Evolutionary conservation across 2,329 filamentous ascomycete genomes (phyloP).

Genomic region (Chaetomiaceae sp.): DNA sequence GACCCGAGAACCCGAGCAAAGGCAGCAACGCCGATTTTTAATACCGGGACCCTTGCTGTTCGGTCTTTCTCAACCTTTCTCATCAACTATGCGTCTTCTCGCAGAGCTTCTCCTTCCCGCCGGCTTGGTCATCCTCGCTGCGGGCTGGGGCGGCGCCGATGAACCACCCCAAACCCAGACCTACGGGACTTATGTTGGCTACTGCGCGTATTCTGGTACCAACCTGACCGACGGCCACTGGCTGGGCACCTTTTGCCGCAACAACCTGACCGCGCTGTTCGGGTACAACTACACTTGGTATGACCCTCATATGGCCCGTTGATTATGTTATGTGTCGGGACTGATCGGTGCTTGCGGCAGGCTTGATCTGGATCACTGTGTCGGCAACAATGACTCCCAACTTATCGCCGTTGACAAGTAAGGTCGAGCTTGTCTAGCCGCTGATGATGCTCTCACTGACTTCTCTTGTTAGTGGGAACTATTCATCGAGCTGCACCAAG

Average conservation of each 20-base stretch:
- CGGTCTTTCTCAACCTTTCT: not conserved
- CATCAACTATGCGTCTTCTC: constrained; percentile 1
- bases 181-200: constrained; percentile 31
- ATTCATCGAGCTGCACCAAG: constrained; percentile 22
- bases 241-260: constrained; percentile 39
- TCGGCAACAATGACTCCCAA: constrained; percentile 27
- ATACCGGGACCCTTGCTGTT: no score
- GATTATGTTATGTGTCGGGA: no score
- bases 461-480: constrained; percentile 21
- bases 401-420: constrained; percentile 24
- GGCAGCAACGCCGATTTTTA: not conserved
- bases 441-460: not conserved
- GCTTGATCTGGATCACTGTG: constrained; percentile 34
- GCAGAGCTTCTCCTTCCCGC: not conserved
- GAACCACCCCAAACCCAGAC: constrained; percentile 12
- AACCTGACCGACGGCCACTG: constrained; percentile 29
- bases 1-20: no score
- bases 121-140: not conserved
- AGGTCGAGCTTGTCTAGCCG: not conserved
- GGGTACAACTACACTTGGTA: constrained; percentile 40
- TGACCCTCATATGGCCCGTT: not conserved
- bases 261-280: constrained; percentile 31
- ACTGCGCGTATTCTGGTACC: constrained; percentile 36
- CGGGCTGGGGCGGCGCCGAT: not conserved
- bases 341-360: constrained; percentile 20